Base-by-base conservation (phyloP, 495 filamentous ascomycete species). In the Penicillium coffeae region DNA sequence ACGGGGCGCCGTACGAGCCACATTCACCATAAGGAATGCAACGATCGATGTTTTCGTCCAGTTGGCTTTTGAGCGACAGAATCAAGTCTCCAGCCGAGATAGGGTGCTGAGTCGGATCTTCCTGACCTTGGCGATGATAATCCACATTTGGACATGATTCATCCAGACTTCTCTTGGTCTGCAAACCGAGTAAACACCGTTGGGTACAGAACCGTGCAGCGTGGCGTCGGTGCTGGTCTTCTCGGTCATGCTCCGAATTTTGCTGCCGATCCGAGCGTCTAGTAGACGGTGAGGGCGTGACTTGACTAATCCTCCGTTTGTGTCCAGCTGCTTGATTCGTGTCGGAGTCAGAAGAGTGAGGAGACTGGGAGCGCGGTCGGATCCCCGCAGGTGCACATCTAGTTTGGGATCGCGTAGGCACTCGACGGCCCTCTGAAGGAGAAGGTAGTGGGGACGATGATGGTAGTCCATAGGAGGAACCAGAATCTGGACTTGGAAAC, bases 131-230 rank as follows among this genome's bases (percentile, higher is more conserved):
- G 10, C 40, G 62, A 58, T 77, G 68, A 12, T 59, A 47, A 5
- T 48, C 25, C 1, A 73, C 53, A 49, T 79, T 79, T 27, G 70
- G 73, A 50, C 72, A 80, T 8, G 6, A 3, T 12, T 48, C 20
- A 45, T 80, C 75, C 14, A 78, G 56, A 3, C 35, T 7, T 19
- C 41, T 47, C 0, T 66, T 58, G 7, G 47, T 49, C 14, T 73
- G 59, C n/a, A 80, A 50, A 3, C 73, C 71, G 7, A 69, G 59
- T 22, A 80, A 63, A 52, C 67, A 80, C 19, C 59, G 57, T 52
- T 77, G 70, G 0, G 73, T 76, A 44, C 70, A 80, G 45, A 75
- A 75, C 33, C 47, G 52, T 7, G 59, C 43, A 22, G 15, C n/a
- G 10, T 38, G 48, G 15, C 42, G 47, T 8, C 12, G 22, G 21